Base-by-base conservation (phyloP, 2,329 filamentous ascomycete species). In the Aspergillus terreus region DNA sequence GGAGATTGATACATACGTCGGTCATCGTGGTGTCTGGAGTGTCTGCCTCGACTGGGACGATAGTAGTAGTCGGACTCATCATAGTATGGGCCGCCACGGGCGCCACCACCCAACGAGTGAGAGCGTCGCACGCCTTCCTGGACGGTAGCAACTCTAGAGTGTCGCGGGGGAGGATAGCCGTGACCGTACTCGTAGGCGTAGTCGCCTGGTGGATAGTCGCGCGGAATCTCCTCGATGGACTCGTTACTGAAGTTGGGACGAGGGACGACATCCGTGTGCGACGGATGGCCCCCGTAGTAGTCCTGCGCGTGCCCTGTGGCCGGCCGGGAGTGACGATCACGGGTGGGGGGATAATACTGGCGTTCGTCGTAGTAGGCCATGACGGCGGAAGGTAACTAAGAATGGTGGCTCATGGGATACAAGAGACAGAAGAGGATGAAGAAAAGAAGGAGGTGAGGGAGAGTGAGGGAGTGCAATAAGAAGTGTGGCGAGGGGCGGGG, bases 191-290 rank as follows among this genome's bases (percentile, higher is more conserved):
- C 84, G 5, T 65, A 61, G 25, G 52, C 56, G 35, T 54, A 53
- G 11, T 60, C 62, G 35, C 85, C 86, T 6, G 90, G 88, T 30
- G 89, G 89, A 63, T 95, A 95, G 61, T 95, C 88, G 59, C 90
- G 85, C 58, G 84, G 83, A 54, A 95, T 84, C 72, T 95, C 89
- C 73, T 96, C 92, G 65, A 95, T 30, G 2, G 85, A 85, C 23
- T 86, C 75, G 43, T 86, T 85, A 69, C 86, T 91, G 63, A 90
- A 86, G 67, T 92, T 86, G 19, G 48, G 55, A 47, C 58, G 63
- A 52, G 62, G 61, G 48, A 63, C 41, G 15, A 62, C 49, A 21
- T 58, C 58, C 10, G 52, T 52, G 33, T 56, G 51, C 36, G 46
- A 47, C 7, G 14, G 35, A 38, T 38, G 35, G 47, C 51, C 49